A percentile compares a stretch with the other conserved stretches of the same genome.
Conservation (phyloP, 2,329 filamentous ascomycete species). For the Fonsecaea nubica region DNA sequence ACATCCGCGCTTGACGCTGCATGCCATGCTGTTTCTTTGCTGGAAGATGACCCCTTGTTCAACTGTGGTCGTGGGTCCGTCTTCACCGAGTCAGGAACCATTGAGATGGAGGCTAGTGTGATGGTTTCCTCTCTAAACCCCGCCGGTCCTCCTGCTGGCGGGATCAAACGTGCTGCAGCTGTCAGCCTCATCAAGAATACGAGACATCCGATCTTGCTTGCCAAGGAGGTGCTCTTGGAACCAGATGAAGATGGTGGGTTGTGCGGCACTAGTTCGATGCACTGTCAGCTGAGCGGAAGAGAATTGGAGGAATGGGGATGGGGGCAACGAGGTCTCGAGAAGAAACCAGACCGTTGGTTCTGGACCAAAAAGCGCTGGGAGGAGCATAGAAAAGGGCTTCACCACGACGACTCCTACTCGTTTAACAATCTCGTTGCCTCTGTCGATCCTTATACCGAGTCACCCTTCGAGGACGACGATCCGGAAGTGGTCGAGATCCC, state of each 20-base stretch:
- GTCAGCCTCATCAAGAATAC: slow-evolving; percentile 75
- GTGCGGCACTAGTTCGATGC: slow-evolving; percentile 50
- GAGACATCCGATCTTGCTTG: slow-evolving; percentile 80
- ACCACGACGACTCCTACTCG: slow-evolving; percentile 41
- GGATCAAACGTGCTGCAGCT: slow-evolving; percentile 75
- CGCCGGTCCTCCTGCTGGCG: slow-evolving; percentile 26
- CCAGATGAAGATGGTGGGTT: slow-evolving; percentile 61
- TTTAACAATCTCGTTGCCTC: slow-evolving; percentile 30
- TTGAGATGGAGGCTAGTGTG: slow-evolving; percentile 84
- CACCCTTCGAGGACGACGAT: slow-evolving; percentile 52
- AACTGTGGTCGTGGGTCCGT: slow-evolving; percentile 85
- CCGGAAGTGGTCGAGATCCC: slow-evolving; percentile 68
- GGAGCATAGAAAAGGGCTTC: slow-evolving; percentile 70
- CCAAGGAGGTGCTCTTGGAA: slow-evolving; percentile 72
- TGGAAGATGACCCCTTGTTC: slow-evolving; percentile 83
- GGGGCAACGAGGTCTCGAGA: slow-evolving; percentile 65
- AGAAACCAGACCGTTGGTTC: slow-evolving; percentile 74
- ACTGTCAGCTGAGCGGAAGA: slow-evolving; percentile 71
- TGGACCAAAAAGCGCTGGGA: slow-evolving; percentile 81
- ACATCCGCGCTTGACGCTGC: slow-evolving; percentile 72
- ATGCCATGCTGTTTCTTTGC: slow-evolving; percentile 73
- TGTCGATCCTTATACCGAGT: slow-evolving; percentile 22
- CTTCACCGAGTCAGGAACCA: slow-evolving; percentile 80
- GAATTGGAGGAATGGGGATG: slow-evolving; percentile 73
- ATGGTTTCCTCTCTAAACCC: slow-evolving; percentile 70